Base-by-base conservation (phyloP, 2,329 filamentous ascomycete species). In the Neophaeococcomyces mojaviensis region DNA sequence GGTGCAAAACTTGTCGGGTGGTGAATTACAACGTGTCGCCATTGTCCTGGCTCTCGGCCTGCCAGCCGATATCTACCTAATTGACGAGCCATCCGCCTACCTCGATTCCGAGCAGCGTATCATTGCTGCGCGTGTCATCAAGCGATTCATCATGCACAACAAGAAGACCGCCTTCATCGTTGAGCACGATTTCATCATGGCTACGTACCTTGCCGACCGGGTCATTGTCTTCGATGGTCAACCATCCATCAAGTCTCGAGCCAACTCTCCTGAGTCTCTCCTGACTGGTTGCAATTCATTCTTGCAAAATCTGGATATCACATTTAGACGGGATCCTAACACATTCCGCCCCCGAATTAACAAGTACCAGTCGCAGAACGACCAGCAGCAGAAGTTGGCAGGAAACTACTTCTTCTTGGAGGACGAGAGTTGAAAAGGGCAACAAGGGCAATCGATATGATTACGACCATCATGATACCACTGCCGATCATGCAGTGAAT, bases 111-210 rank as follows among this genome's bases (percentile, higher is more conserved):
- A 98, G 72, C 92, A 98, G 72, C 90, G 92, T 85, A 95, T 98
- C 63, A 83, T 98, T 59, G 90, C 89, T 52, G 85, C 90, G 37
- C 85, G 89, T 64, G 94, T 98, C 64, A 98, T 98, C 74, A 98
- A 98, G 78, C 85, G 92, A 57, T 98, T 94, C 78, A 98, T 98
- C 70, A 98, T 98, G 92, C 90, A 98, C 75, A 83, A 88, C 60
- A 97, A 97, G 82, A 97, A 97, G 81, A 98, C 92, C 0, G 92
- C 92, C 41, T 98, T 98, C 67, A 82, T 98, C 58, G 90, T 98
- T 65, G 92, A 98, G 81, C 92, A 98, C 84, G 92, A 98, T 78
- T 97, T 98, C 74, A 95, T 97, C 73, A 96, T 97, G 89, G 80
- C 81, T 32, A 84, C 81, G 35, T 84, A 84, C 62, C 75, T 84